Evolutionary conservation across 805 yeast genomes (phyloP).

Genomic region (Saturnispora silvae): DNA sequence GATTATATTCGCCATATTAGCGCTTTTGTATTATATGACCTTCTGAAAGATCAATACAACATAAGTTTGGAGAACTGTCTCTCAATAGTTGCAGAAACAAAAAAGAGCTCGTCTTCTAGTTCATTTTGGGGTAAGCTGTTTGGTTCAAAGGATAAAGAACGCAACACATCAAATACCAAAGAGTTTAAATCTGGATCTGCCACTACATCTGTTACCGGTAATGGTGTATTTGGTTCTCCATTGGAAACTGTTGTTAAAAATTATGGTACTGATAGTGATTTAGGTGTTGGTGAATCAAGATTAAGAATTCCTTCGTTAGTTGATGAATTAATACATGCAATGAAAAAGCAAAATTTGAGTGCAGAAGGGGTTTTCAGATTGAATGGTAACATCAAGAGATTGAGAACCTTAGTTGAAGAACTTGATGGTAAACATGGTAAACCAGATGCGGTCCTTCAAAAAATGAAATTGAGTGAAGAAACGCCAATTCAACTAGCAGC

Average conservation of each 20-base stretch:
- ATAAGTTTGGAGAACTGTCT: slow-evolving; percentile 28
- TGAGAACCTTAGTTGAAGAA: slow-evolving; percentile 60
- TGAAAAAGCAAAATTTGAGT: slow-evolving; percentile 87
- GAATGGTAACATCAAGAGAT: slow-evolving; percentile 84
- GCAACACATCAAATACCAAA: background rate
- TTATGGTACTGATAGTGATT: slow-evolving; percentile 72
- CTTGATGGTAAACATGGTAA: slow-evolving; percentile 50
- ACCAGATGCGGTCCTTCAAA: slow-evolving; percentile 54
- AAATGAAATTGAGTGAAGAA: slow-evolving; percentile 47
- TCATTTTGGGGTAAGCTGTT: slow-evolving; percentile 43
- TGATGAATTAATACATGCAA: slow-evolving; percentile 75
- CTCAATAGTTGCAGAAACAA: slow-evolving; percentile 28
- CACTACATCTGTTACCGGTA: slow-evolving; percentile 11
- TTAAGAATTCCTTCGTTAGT: slow-evolving; percentile 75
- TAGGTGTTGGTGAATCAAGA: slow-evolving; percentile 74
- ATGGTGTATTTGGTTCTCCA: slow-evolving; percentile 68
- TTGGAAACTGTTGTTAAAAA: slow-evolving; percentile 54
- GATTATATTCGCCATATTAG: slow-evolving; percentile 49
- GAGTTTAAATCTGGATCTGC: slow-evolving; percentile 16
- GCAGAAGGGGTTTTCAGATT: slow-evolving; percentile 93
- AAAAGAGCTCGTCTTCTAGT: slow-evolving; percentile 20
- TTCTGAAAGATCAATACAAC: slow-evolving; percentile 16
- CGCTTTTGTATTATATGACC: slow-evolving; percentile 37
- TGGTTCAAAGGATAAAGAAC: slow-evolving; percentile 12
- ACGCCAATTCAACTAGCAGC: slow-evolving; percentile 91